Base-by-base conservation (phyloP, 176 grass and related monocot genomes). In the Chloris gayana region DNA sequence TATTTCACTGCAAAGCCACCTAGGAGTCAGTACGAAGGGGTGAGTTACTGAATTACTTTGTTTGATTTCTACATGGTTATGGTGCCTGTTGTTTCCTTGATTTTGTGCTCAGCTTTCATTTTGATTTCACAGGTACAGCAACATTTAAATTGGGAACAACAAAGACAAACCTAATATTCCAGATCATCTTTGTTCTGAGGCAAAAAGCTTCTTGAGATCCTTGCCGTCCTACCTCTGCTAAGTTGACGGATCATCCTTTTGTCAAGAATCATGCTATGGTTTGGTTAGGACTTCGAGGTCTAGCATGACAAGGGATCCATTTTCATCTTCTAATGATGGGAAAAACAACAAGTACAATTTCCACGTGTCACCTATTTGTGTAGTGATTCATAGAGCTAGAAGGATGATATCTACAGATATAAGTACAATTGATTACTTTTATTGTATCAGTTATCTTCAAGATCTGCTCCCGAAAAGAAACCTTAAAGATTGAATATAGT, bases 71-170 rank as follows among this genome's bases (percentile, higher is more conserved):
- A 61, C 37, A 60, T 38, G 5, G 29, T 70, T 39, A 30, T 70
- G 56, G 17, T 70, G 34, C 2, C 18, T 32, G 3, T 73, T 59
- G 38, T 64, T 86, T 35, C 62, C 56, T 21, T 71, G 31, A 72
- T 79, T 60, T 9, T 71, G 4, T 81, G 54, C 73, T 85, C 86
- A 84, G 8, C 5, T 66, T 87, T 85, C 1, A 21, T 37, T 79
- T n/a, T 18, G 3, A 66, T 85, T 85, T 85, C 42, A 41, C 86
- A 99, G 96, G 96, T 99, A 15, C 92, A 61, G 96, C 96, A 58
- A 99, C 95, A 90, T 99, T 99, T 78, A 99, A 84, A 99, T 99
- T 60, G 96, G 92, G 19, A 99, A 99, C 75, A 99, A 92, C 72
- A 99, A 95, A 87, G 96, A 93, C 18, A 89, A 95, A 89, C 96